phyloP scores from a whole-genome alignment of 2,329 filamentous ascomycete genomes.

The Neofusicoccum sp. region DNA sequence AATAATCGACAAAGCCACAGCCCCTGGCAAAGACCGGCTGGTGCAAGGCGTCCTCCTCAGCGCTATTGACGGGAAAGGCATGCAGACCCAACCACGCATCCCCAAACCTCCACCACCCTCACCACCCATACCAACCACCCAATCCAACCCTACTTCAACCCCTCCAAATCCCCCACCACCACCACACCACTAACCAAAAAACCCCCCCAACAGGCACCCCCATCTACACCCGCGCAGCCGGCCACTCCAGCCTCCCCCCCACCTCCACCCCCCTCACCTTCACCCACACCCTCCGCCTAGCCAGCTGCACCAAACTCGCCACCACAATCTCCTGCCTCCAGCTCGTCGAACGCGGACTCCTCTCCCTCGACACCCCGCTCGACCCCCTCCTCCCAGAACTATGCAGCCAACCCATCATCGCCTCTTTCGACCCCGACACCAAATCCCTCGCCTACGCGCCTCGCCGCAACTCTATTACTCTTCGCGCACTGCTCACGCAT shows the following conservation, averaged over 20 bases:
- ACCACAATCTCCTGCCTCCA: slow-evolving; percentile 38
- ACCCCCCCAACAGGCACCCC: neutral
- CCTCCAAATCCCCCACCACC: too few relatives aligned
- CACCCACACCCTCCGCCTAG: slow-evolving; percentile 26
- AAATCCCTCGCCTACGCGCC: slow-evolving; percentile 25
- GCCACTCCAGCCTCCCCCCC: slow-evolving; percentile 22
- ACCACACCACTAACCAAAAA: neutral
- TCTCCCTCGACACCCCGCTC: slow-evolving; percentile 35
- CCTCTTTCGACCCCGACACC: slow-evolving; percentile 4
- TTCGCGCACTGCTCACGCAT: slow-evolving; percentile 29
- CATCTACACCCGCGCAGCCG: neutral
- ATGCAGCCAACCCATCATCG: slow-evolving; percentile 29
- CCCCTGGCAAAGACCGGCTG: neutral
- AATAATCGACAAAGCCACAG: neutral
- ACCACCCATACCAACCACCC: neutral
- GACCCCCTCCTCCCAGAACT: slow-evolving; percentile 37
- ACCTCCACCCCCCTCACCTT: slow-evolving; percentile 36
- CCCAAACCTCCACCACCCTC: neutral
- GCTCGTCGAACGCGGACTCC: slow-evolving; percentile 36
- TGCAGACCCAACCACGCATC: neutral
- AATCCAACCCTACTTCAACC: too few relatives aligned
- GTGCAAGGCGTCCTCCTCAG: neutral
- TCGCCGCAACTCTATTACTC: neutral
- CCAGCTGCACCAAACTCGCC: slow-evolving; percentile 44
- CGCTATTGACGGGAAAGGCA: neutral